phyloP scores from a whole-genome alignment of 495 filamentous ascomycete species.

The Usnea hakonensis region DNA sequence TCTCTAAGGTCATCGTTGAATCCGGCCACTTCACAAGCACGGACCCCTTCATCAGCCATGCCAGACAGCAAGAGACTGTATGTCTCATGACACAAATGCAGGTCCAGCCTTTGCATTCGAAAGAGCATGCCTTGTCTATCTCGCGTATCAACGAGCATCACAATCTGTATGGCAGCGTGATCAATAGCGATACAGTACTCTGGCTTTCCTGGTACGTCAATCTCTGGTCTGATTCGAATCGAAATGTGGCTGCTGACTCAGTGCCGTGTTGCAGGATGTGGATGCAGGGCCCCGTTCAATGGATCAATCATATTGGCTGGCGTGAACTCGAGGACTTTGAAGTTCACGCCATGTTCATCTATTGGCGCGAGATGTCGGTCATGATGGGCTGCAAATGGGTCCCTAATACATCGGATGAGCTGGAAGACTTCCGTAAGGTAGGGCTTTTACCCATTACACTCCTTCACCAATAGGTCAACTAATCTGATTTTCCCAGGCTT shows the following conservation, averaged over 20 bases:
- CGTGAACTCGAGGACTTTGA: constrained; percentile 25
- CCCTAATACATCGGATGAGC: constrained; percentile 14
- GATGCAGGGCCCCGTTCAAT: constrained; percentile 17
- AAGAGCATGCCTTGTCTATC: constrained; percentile 14
- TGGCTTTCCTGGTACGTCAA: constrained; percentile 19
- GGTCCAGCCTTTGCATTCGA: constrained; percentile 21
- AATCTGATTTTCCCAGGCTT: not conserved
- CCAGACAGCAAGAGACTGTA: constrained; percentile 24
- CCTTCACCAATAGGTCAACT: not conserved
- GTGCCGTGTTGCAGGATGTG: constrained; percentile 3
- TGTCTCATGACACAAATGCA: constrained; percentile 24
- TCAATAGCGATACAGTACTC: constrained; percentile 27
- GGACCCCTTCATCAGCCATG: constrained; percentile 21
- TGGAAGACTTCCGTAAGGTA: constrained; percentile 14
- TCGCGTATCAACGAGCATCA: constrained; percentile 29
- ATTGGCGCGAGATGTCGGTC: constrained; percentile 21
- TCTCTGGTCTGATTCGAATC: not conserved
- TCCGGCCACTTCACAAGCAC: constrained; percentile 22
- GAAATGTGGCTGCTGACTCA: not conserved
- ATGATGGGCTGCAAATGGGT: constrained; percentile 23
- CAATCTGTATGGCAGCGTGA: constrained; percentile 18
- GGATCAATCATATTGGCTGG: constrained; percentile 25
- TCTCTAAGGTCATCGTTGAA: constrained; percentile 21
- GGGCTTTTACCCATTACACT: not conserved
- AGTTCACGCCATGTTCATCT: constrained; percentile 21